Evolutionary conservation across 2,329 filamentous ascomycete species (phyloP).

Genomic region (Diaporthe sp.): DNA sequence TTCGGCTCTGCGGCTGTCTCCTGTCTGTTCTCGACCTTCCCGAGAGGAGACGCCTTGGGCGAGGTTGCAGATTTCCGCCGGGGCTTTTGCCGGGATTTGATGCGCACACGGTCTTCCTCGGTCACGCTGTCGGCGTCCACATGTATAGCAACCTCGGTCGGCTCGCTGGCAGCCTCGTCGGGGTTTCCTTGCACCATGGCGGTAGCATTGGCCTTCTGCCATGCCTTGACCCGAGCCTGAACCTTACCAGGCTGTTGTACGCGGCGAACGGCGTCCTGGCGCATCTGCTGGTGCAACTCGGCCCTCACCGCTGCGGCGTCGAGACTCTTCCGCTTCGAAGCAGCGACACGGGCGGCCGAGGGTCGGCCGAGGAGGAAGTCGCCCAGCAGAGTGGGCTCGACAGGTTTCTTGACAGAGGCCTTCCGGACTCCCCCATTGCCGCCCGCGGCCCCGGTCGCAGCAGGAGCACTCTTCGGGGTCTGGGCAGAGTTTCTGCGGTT

Average conservation of each 20-base stretch:
- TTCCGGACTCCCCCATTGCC: constrained; percentile 46
- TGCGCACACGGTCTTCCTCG: constrained; percentile 71
- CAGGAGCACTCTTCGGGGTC: constrained; percentile 61
- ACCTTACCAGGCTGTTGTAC: constrained; percentile 77
- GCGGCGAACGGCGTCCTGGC: constrained; percentile 69
- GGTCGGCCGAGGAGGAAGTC: constrained; percentile 72
- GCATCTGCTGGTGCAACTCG: constrained; percentile 68
- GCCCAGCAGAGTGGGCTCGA: constrained; percentile 64
- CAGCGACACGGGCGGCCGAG: constrained; percentile 68
- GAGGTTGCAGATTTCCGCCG: constrained; percentile 48
- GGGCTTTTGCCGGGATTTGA: constrained; percentile 65
- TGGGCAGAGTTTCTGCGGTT: constrained; percentile 46
- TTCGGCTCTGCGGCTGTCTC: constrained; percentile 41
- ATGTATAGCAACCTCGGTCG: constrained; percentile 73
- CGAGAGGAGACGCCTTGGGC: constrained; percentile 49
- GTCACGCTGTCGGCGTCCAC: constrained; percentile 73
- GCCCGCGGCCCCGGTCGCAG: constrained; percentile 49
- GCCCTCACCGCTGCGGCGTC: constrained; percentile 69
- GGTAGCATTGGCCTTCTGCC: constrained; percentile 84
- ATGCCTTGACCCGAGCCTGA: constrained; percentile 83
- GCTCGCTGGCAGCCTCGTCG: constrained; percentile 66
- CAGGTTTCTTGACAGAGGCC: constrained; percentile 55
- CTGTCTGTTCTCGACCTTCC: constrained; percentile 48
- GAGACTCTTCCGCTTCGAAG: constrained; percentile 65
- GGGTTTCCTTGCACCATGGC: constrained; percentile 69